These are phyloP conservation scores for Hevea brasiliensis DNA, from an alignment of 345 rosid species.

Conservation along the genomic window DNA sequence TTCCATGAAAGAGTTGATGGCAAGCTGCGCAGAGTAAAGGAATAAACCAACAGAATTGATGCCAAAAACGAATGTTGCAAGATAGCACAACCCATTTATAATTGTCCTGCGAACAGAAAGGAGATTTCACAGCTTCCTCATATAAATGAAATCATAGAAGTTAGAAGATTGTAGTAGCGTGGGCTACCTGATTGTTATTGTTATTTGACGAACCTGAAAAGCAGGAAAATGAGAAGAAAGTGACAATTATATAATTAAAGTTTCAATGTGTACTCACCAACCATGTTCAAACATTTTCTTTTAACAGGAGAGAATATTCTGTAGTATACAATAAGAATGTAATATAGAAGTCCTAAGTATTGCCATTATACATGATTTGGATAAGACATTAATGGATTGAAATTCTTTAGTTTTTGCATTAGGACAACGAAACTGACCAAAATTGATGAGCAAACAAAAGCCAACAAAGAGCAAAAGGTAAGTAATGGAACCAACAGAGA, in stretches of 20 bases:
- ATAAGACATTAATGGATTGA: background rate
- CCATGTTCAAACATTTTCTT: background rate
- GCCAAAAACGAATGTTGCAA: slow-evolving; percentile 90
- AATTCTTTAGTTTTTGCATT: background rate
- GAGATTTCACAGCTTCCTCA: slow-evolving; percentile 6
- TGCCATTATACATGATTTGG: background rate
- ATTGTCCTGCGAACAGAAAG: slow-evolving; percentile 59
- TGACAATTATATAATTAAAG: slow-evolving; percentile 12
- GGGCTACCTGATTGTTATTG: slow-evolving; percentile 73
- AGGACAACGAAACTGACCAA: background rate
- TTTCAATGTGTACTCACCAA: background rate
- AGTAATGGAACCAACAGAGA: slow-evolving; percentile 50
- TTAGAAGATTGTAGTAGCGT: background rate
- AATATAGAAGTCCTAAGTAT: background rate
- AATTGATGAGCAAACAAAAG: background rate
- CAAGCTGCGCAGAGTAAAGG: slow-evolving; percentile 77
- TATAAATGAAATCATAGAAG: slow-evolving; percentile 11
- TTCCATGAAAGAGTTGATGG: slow-evolving; percentile 50
- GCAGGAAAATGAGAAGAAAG: slow-evolving; percentile 20
- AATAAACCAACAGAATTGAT: slow-evolving; percentile 74
- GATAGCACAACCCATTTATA: slow-evolving; percentile 84
- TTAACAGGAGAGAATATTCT: background rate
- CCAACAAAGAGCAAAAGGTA: background rate
- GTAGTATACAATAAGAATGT: background rate
- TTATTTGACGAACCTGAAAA: slow-evolving; percentile 82